Conservation (phyloP, 2,329 filamentous ascomycete genomes). For the Aspergillus flavus region DNA sequence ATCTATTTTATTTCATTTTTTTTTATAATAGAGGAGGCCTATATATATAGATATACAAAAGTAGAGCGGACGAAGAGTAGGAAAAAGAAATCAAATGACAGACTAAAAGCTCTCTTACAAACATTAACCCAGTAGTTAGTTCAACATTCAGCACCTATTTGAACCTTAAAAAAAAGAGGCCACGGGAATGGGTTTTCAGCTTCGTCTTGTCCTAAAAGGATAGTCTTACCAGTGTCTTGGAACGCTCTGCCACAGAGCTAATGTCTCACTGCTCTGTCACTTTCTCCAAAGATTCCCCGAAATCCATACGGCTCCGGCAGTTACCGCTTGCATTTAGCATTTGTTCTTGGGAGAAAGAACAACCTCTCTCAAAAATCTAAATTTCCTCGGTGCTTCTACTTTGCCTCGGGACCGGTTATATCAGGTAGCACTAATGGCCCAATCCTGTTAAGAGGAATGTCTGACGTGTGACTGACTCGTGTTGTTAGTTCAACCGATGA, state of each 20-base stretch:
- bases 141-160: not conserved
- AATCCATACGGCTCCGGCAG: not conserved
- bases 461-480: not conserved
- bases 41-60: not conserved
- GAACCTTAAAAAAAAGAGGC: not conserved
- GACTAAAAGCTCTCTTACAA: not conserved
- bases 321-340: not conserved
- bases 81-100: not conserved
- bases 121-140: not conserved
- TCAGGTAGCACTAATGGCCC: not conserved
- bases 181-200: not conserved
- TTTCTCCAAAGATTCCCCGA: conserved; percentile 6
- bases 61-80: not conserved
- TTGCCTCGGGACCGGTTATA: not conserved
- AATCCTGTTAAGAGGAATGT: not conserved
- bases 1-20: too few species aligned
- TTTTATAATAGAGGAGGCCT: too few species aligned
- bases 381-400: not conserved
- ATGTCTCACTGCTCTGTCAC: conserved; percentile 3
- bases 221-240: not conserved
- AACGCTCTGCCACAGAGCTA: not conserved
- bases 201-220: not conserved
- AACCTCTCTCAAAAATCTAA: not conserved
- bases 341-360: not conserved
- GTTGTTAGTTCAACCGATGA: not conserved